These are phyloP conservation scores for Mucuna pruriens DNA, from an alignment of 306 rosid species.

Conservation along the genomic window DNA sequence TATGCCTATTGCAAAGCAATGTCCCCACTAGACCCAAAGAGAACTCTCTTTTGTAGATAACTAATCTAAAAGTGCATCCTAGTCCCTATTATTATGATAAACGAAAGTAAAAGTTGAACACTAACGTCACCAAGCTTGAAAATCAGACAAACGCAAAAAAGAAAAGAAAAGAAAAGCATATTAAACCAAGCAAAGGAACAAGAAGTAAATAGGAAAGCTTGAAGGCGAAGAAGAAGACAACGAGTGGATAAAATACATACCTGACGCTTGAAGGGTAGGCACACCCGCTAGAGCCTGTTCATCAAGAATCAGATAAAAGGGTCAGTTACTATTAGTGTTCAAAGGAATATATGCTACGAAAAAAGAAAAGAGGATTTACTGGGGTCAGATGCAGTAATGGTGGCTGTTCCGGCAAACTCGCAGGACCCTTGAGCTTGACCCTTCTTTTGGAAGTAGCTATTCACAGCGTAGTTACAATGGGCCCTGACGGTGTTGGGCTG, in stretches of 20 bases:
- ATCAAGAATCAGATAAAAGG: slow-evolving; percentile 17
- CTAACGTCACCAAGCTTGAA: not conserved
- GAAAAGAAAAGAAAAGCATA: not conserved
- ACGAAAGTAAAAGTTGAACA: slow-evolving; percentile 24
- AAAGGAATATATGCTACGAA: not conserved
- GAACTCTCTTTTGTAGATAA: slow-evolving; percentile 6
- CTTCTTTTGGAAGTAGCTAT: slow-evolving; percentile 81
- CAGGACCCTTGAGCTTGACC: slow-evolving; percentile 73
- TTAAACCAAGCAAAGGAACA: not conserved
- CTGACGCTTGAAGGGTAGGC: slow-evolving; percentile 75
- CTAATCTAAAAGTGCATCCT: slow-evolving; percentile 17
- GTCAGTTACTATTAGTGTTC: not conserved
- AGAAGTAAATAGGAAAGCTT: not conserved
- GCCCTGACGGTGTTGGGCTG: slow-evolving; percentile 70
- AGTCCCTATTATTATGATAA: slow-evolving; percentile 10
- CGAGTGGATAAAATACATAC: slow-evolving; percentile 41
- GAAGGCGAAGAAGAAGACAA: not conserved
- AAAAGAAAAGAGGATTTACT: slow-evolving; percentile 44
- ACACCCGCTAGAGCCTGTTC: slow-evolving; percentile 74
- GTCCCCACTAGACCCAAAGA: slow-evolving; percentile 3
- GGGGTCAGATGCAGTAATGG: slow-evolving; percentile 60
- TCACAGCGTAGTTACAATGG: slow-evolving; percentile 82
- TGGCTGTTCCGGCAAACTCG: slow-evolving; percentile 78
- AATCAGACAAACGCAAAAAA: not conserved
- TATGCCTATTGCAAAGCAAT: slow-evolving; percentile 22